Conservation (phyloP, 441 rosid genomes). For the Populus hybrid region DNA sequence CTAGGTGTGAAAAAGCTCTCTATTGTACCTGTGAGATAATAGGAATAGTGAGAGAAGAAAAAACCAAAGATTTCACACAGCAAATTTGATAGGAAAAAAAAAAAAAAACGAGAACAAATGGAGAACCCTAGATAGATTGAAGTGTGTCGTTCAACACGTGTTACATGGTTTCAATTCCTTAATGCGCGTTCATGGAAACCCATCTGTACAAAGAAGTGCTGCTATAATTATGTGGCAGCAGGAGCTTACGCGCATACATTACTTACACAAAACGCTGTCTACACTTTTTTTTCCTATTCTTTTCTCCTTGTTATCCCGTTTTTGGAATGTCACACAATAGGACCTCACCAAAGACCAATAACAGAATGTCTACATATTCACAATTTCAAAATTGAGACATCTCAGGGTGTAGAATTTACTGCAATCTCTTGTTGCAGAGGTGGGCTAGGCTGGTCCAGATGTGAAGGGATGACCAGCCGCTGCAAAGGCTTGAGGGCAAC, state of each 20-base stretch:
- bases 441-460: slow-evolving; percentile 45
- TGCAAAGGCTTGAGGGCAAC: slow-evolving; percentile 79
- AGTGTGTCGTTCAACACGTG: background rate
- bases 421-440: slow-evolving; percentile 46
- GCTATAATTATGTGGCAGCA: background rate
- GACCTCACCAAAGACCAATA: slow-evolving; percentile 12
- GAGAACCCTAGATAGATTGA: no score
- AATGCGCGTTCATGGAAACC: background rate
- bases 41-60: no score
- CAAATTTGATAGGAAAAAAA: no score
- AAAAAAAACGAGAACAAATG: no score
- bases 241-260: background rate
- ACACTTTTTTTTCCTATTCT: background rate
- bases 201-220: background rate
- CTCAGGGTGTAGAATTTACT: slow-evolving; percentile 64
- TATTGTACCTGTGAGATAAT: no score
- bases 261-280: background rate
- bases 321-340: slow-evolving; percentile 4
- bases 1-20: no score
- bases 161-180: background rate
- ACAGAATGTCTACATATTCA: slow-evolving; percentile 35
- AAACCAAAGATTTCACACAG: no score
- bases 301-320: background rate
- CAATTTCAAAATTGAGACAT: slow-evolving; percentile 27
- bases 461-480: slow-evolving; percentile 58